Evolutionary conservation across 352 stramenopile species (phyloP).

Genomic region (Plasmopara muralis): DNA sequence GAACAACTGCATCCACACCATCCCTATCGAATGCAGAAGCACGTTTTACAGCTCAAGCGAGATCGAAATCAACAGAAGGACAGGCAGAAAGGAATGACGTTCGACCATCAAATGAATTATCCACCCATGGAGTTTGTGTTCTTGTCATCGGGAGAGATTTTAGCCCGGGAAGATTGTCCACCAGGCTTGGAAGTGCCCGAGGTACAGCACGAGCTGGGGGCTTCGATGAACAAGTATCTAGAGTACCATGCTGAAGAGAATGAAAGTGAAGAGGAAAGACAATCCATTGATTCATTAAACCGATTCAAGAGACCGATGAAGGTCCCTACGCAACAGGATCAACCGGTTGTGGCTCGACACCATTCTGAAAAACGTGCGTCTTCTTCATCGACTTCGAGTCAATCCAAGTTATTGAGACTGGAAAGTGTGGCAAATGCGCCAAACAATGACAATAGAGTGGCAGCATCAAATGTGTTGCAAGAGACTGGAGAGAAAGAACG

Average conservation of each 20-base stretch:
- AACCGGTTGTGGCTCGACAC: constrained; percentile 1
- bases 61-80: constrained; percentile 3
- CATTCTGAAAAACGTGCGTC: neutral
- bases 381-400: neutral
- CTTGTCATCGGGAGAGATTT: constrained; percentile 55
- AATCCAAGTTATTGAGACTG: constrained; percentile 1
- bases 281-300: neutral
- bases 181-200: constrained; percentile 34
- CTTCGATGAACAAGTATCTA: constrained; percentile 3
- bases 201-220: constrained; percentile 4
- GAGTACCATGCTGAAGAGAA: constrained; percentile 3
- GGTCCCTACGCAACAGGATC: constrained; percentile 3
- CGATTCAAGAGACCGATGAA: neutral
- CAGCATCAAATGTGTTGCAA: neutral
- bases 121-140: constrained; percentile 59
- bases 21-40: constrained; percentile 34
- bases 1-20: constrained; percentile 33
- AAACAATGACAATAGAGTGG: constrained; percentile 4
- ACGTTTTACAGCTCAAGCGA: constrained; percentile 16
- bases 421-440: constrained; percentile 7
- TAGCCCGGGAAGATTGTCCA: constrained; percentile 46
- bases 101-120: constrained; percentile 1
- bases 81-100: neutral
- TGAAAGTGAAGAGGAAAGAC: constrained; percentile 6
- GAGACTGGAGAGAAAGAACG: neutral